These are phyloP conservation scores for Penicillium sp. DNA, from an alignment of 2,329 filamentous ascomycete species.

Conservation along the genomic window DNA sequence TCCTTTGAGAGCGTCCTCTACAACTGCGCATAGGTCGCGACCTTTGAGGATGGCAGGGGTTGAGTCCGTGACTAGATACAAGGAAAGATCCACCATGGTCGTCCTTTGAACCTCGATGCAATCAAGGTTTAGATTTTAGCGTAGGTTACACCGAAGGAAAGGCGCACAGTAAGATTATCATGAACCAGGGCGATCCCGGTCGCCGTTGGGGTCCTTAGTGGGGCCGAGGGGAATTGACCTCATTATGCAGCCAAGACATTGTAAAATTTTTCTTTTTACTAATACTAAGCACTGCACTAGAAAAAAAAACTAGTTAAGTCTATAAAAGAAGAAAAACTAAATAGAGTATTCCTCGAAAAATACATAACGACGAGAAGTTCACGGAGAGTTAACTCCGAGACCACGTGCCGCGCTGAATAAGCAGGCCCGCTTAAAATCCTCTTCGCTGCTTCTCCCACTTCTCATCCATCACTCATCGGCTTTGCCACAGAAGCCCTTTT, in stretches of 20 bases:
- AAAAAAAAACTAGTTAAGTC: background rate
- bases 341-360: too few relatives aligned
- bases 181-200: slow-evolving; percentile 11
- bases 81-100: slow-evolving; percentile 62
- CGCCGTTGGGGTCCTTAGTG: slow-evolving; percentile 13
- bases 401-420: slow-evolving; percentile 25
- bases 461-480: slow-evolving; percentile 18
- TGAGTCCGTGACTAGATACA: slow-evolving; percentile 91
- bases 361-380: too few relatives aligned
- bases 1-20: slow-evolving; percentile 68
- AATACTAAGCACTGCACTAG: background rate
- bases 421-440: slow-evolving; percentile 22
- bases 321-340: background rate
- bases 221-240: slow-evolving; percentile 13
- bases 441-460: slow-evolving; percentile 17
- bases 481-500: slow-evolving; percentile 16
- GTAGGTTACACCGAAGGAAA: background rate
- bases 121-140: background rate
- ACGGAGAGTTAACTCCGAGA: slow-evolving; percentile 12
- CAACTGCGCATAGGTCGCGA: slow-evolving; percentile 64
- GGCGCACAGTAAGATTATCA: slow-evolving; percentile 1
- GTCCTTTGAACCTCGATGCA: background rate
- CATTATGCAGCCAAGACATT: slow-evolving; percentile 12
- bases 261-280: background rate
- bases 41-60: slow-evolving; percentile 75